Base-by-base conservation (phyloP, 495 filamentous ascomycete species). In the Daldinia vernicosa region DNA sequence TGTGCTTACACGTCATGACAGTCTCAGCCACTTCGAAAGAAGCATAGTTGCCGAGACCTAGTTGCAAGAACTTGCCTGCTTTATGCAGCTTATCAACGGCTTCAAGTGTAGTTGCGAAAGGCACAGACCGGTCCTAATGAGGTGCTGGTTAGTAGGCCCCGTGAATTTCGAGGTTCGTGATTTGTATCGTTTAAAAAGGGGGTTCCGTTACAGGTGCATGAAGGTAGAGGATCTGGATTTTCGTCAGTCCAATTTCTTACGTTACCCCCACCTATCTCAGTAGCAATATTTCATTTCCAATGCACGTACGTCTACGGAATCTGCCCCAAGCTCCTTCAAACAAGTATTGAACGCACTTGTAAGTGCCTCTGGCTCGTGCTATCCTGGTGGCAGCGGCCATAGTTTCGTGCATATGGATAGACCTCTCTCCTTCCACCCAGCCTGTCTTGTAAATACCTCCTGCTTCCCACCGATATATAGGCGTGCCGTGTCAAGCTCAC, bases 11-110 rank as follows among this genome's bases (percentile, higher is more conserved):
- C 35, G 87, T 85, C 65, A 90, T 90, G 6, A 88, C 90, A 19
- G 94, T 84, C 80, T 95, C 93, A 1, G 93, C 92, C 1, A 97
- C 91, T 75, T 97, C 92, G 78, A 91, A 94, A 9, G 92, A 86
- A 1, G 93, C 89, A 73, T 85, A 97, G 77, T 95, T 97, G 61
- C 85, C 89, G 59, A 97, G 74, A 3, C 91, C 92, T 2, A 97
- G 77, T 62, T 89, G 83, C 17, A 89, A 86, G 79, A 97, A 95
- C 71, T 93, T 95, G 8, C 93, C 92, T 69, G 90, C 85, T 75
- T 90, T 89, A 77, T 95, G 88, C 43, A 94, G 77, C 69, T 90
- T 83, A 77, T 96, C 87, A 59, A 91, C 83, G 15, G 86, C 88
- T 60, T 86, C 83, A 8, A 95, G 84, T 1, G 92, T 93, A 67